Conservation (phyloP, 345 rosid genomes). For the Pugionium cornutum region DNA sequence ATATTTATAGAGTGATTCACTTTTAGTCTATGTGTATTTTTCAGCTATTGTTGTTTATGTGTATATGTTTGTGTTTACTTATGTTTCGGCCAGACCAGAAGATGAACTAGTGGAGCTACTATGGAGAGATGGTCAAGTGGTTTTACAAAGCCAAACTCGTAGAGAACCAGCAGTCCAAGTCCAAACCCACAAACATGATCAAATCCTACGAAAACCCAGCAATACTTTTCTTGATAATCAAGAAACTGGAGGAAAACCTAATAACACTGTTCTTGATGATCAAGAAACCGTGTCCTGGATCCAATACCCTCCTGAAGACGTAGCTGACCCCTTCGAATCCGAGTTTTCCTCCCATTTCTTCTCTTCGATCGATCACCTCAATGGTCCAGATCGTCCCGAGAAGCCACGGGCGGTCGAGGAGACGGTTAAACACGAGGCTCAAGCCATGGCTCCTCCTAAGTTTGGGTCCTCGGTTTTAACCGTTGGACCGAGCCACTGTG, state of each 20-base stretch:
- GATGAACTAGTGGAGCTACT: slow-evolving; percentile 68
- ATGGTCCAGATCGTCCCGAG: slow-evolving; percentile 12
- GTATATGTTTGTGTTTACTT: slow-evolving; percentile 13
- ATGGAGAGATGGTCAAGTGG: slow-evolving; percentile 74
- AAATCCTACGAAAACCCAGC: slow-evolving; percentile 12
- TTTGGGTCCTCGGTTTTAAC: slow-evolving; percentile 50
- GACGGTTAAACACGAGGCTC: slow-evolving; percentile 40
- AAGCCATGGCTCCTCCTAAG: slow-evolving; percentile 55
- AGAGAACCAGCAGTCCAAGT: slow-evolving; percentile 41
- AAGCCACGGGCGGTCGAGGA: slow-evolving; percentile 36
- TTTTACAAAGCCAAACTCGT: slow-evolving; percentile 61
- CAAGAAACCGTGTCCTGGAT: slow-evolving; percentile 73
- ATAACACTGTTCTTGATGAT: slow-evolving; percentile 35
- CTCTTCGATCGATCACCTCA: slow-evolving; percentile 31
- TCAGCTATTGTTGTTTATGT: background rate
- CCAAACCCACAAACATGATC: slow-evolving; percentile 31
- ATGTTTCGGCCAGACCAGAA: slow-evolving; percentile 46
- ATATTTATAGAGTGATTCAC: background rate
- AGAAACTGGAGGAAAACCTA: slow-evolving; percentile 21
- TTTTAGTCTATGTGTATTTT: background rate
- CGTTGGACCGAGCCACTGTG: slow-evolving; percentile 65
- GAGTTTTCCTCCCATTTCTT: slow-evolving; percentile 62
- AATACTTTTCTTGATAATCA: slow-evolving; percentile 23
- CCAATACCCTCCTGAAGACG: slow-evolving; percentile 57
- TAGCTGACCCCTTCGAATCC: slow-evolving; percentile 48